Conservation (phyloP, 2,329 filamentous ascomycete species). For the Juglanconis sp. region DNA sequence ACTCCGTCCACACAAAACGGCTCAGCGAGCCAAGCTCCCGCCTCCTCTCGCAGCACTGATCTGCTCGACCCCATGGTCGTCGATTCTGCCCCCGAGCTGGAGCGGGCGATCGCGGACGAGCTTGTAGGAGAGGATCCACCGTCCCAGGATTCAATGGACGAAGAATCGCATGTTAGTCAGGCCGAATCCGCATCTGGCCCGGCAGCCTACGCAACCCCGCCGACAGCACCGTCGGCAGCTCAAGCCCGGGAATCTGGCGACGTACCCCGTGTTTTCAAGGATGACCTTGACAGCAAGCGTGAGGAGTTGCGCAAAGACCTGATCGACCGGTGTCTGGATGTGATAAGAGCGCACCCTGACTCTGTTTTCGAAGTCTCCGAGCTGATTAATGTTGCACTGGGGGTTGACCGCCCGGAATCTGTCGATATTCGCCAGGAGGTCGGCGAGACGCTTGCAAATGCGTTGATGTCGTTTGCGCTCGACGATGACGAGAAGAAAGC, state of each 20-base stretch:
- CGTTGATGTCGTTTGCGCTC: conserved; percentile 66
- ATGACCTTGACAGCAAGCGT: conserved; percentile 76
- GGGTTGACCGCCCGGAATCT: conserved; percentile 54
- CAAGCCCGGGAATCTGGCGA: conserved; percentile 21
- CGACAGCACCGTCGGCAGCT: conserved; percentile 20
- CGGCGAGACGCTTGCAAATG: conserved; percentile 78
- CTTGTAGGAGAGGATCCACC: conserved; percentile 22
- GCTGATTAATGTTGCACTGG: conserved; percentile 67
- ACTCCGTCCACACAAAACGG: conserved; percentile 30
- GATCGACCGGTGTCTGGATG: conserved; percentile 85
- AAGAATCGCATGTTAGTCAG: conserved; percentile 20
- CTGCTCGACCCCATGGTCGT: conserved; percentile 30
- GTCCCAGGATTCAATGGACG: conserved; percentile 25
- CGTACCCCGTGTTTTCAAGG: conserved; percentile 55
- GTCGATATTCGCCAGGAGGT: conserved; percentile 65
- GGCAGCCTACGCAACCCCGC: conserved; percentile 2
- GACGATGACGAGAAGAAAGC: conserved; percentile 65
- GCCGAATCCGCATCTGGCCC: conserved; percentile 3
- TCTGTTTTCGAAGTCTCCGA: conserved; percentile 90
- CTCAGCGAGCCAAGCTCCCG: conserved; percentile 16
- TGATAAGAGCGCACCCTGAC: conserved; percentile 82
- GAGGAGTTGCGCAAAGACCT: conserved; percentile 69
- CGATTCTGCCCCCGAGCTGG: conserved; percentile 25
- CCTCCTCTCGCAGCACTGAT: conserved; percentile 15
- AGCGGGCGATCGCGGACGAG: conserved; percentile 24